Evolutionary conservation across 305 asterid species (phyloP).

Genomic region (Ilex paraguariensis): DNA sequence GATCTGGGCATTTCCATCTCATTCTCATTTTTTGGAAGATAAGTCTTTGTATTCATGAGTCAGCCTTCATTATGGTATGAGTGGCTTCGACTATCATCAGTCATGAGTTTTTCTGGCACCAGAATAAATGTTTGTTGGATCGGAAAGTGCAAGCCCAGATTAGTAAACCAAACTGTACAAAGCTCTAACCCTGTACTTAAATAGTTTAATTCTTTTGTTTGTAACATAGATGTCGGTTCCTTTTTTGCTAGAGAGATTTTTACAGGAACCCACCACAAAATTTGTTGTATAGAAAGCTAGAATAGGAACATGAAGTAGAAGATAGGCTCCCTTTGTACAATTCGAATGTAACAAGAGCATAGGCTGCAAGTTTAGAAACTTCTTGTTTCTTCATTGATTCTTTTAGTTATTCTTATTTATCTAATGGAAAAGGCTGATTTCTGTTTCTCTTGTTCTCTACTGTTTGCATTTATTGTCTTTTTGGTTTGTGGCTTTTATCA

Average conservation of each 20-base stretch:
- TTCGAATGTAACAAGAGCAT: slow-evolving; percentile 28
- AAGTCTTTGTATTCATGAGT: no score
- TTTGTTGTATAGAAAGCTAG: slow-evolving; percentile 39
- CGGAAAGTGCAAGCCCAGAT: slow-evolving; percentile 27
- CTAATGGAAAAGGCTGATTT: no score
- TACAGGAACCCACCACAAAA: slow-evolving; percentile 30
- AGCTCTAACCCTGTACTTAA: slow-evolving; percentile 37
- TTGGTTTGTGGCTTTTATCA: no score
- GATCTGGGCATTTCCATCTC: no score
- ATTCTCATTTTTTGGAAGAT: no score
- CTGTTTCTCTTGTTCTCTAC: no score
- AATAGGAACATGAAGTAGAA: slow-evolving; percentile 14
- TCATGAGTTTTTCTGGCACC: slow-evolving; percentile 15
- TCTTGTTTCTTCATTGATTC: slow-evolving; percentile 4
- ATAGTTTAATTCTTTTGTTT: slow-evolving; percentile 50
- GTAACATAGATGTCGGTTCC: slow-evolving; percentile 51
- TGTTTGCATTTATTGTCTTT: no score
- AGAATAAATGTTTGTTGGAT: slow-evolving; percentile 17
- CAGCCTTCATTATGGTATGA: no score
- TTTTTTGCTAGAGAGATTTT: slow-evolving; percentile 27
- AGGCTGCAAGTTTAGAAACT: slow-evolving; percentile 17
- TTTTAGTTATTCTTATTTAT: no score
- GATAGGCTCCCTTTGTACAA: slow-evolving; percentile 19
- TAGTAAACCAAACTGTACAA: slow-evolving; percentile 36
- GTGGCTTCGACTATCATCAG: slow-evolving; percentile 1